Percentiles rank a stretch among this genome's conserved stretches.
phyloP scores from a whole-genome alignment of 2,329 filamentous ascomycete species.

The Venturia nashicola region DNA sequence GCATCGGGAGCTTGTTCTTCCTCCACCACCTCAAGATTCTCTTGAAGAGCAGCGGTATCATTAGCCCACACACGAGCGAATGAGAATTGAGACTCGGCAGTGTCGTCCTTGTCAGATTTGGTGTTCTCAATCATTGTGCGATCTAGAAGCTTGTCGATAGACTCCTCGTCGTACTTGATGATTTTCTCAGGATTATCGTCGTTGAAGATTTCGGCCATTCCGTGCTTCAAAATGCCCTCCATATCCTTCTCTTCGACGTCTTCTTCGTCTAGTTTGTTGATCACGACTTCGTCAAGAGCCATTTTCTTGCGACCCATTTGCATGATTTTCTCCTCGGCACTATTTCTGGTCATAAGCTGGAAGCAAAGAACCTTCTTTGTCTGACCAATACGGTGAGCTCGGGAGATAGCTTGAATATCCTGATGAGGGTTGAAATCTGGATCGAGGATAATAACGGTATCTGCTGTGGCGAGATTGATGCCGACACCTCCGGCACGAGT shows the following conservation, averaged over 20 bases:
- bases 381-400: constrained; percentile 92
- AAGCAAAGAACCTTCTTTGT: constrained; percentile 93
- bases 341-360: constrained; percentile 80
- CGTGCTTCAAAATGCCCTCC: constrained; percentile 77
- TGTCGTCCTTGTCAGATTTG: constrained; percentile 47
- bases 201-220: constrained; percentile 74
- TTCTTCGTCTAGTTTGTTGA: constrained; percentile 81
- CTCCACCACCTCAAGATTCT: constrained; percentile 45
- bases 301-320: constrained; percentile 94
- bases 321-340: constrained; percentile 90
- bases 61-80: constrained; percentile 90
- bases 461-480: constrained; percentile 92
- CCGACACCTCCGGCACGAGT: constrained; percentile 93
- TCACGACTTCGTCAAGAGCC: constrained; percentile 86
- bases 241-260: constrained; percentile 68
- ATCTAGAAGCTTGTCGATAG: constrained; percentile 85
- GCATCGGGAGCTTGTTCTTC: constrained; percentile 46
- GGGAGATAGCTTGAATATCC: constrained; percentile 87
- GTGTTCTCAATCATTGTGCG: constrained; percentile 69
- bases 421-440: constrained; percentile 97
- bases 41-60: constrained; percentile 55
- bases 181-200: constrained; percentile 58
- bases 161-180: constrained; percentile 68
- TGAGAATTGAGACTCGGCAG: constrained; percentile 70
- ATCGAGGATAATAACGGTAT: constrained; percentile 95